These are phyloP conservation scores for Ceratopteris richardii DNA, from an alignment of 75 land plant genomes.

Conservation along the genomic window DNA sequence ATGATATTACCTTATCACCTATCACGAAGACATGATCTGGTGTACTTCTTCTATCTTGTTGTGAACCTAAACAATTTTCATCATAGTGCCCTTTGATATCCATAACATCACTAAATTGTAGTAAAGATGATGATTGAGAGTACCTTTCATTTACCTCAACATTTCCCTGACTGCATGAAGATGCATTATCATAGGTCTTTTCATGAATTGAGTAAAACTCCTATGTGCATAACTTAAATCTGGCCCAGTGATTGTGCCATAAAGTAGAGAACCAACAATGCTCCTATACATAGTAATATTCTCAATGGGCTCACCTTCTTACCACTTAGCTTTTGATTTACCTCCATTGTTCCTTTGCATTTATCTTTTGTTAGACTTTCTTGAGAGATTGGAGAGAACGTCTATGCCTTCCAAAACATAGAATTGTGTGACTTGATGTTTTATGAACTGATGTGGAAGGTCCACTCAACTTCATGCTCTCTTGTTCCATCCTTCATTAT, in stretches of 20 bases:
- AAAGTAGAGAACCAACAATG: conserved; percentile 7
- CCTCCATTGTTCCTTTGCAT: too few relatives aligned
- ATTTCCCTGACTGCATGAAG: conserved; percentile 7
- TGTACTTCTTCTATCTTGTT: conserved; percentile 18
- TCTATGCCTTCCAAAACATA: too few relatives aligned
- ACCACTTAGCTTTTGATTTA: too few relatives aligned
- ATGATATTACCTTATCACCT: conserved; percentile 15
- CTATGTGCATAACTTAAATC: conserved; percentile 7
- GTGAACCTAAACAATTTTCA: conserved; percentile 19
- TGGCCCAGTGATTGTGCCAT: conserved; percentile 6
- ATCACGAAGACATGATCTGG: conserved; percentile 15
- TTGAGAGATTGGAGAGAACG: too few relatives aligned
- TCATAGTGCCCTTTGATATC: conserved; percentile 10
- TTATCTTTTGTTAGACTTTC: too few relatives aligned
- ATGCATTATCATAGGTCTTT: conserved; percentile 7
- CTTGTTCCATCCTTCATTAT: too few relatives aligned
- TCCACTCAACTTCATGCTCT: too few relatives aligned
- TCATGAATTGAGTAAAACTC: conserved; percentile 14
- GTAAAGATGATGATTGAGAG: conserved; percentile 5
- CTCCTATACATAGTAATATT: neutral
- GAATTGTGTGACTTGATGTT: too few relatives aligned
- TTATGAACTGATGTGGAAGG: too few relatives aligned
- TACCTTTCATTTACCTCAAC: conserved; percentile 18
- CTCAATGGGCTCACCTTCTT: neutral
- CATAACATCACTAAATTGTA: neutral